phyloP scores from a whole-genome alignment of 306 rosid genomes.

The Begonia fuchsioides region DNA sequence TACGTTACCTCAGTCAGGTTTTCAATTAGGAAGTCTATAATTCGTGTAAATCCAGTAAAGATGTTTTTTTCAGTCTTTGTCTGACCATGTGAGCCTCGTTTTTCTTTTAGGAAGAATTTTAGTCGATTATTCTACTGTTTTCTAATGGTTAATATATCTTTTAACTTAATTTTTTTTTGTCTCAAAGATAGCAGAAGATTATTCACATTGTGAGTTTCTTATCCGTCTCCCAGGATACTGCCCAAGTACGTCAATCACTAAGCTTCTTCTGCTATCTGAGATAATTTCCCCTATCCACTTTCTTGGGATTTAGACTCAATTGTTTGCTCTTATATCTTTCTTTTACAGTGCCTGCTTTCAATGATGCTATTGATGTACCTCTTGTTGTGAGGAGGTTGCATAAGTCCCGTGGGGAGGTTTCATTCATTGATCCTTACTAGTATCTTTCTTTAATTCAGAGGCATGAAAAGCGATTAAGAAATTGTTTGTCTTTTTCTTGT shows the following conservation, averaged over 20 bases:
- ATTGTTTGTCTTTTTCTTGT: conserved; percentile 6
- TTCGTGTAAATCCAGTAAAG: no score
- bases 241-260: conserved; percentile 49
- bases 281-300: not conserved
- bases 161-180: no score
- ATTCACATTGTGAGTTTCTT: conserved; percentile 88
- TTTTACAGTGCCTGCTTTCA: conserved; percentile 86
- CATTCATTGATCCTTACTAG: conserved; percentile 4
- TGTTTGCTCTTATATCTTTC: not conserved
- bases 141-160: no score
- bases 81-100: no score
- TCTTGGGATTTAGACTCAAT: not conserved
- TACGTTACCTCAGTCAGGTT: no score
- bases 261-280: not conserved
- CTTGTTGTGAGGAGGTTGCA: conserved; percentile 87
- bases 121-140: no score
- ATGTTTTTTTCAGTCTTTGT: no score
- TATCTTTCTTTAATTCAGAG: conserved; percentile 4
- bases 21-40: no score
- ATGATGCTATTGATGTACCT: conserved; percentile 84
- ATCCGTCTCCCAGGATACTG: conserved; percentile 97
- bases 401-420: conserved; percentile 82
- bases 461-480: not conserved
- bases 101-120: no score
- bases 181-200: conserved; percentile 83